Evolutionary conservation across 345 rosid species (phyloP), one percentile per base, ranked within the genome.

Genomic region (Euphorbia tirucalli): DNA sequence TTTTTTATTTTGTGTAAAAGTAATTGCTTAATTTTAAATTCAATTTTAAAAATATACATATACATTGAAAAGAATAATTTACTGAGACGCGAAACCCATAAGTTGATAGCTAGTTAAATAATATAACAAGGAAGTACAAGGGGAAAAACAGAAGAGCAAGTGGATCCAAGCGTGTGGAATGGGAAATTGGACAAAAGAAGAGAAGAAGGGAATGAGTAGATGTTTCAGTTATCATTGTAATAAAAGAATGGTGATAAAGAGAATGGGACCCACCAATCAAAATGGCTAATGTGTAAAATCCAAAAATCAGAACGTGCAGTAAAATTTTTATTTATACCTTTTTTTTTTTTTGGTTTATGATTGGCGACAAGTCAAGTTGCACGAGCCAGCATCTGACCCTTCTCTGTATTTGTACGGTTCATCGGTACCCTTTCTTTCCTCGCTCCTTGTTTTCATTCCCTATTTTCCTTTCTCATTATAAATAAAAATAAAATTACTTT

Each of bases 281-380:
- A 27, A n/a, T 46, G 13, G 60, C 65, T 65, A 61, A 48, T 61
- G 11, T 61, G 66, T 72, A 72, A 64, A 27, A 3, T 37, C 41
- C 41, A 37, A 19, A 65, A 52, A n/a, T 27, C 70, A 22, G 69
- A 61, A n/a, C n/a, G n/a, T n/a, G 46, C 70, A 30, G 69, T 70
- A 31, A 71, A 27, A 32, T 41, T 49, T 32, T 55, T 32, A 21
- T 25, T 19, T 22, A 22, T 18, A 11, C 11, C 6, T 11, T 30
- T 31, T 18, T n/a, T n/a, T n/a, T n/a, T n/a, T n/a, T n/a, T n/a
- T n/a, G n/a, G n/a, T n/a, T n/a, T 25, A 48, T 54, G 74, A 72
- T 76, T 65, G 43, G 39, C 52, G 75, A 74, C 78, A 69, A 28
- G 56, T 77, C 78, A 62, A 66, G 74, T 63, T 32, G 79, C 84